Evolutionary conservation across 2,329 filamentous ascomycete genomes (phyloP), one percentile per base, ranked within the genome.

Genomic region (Fusarium coicis): DNA sequence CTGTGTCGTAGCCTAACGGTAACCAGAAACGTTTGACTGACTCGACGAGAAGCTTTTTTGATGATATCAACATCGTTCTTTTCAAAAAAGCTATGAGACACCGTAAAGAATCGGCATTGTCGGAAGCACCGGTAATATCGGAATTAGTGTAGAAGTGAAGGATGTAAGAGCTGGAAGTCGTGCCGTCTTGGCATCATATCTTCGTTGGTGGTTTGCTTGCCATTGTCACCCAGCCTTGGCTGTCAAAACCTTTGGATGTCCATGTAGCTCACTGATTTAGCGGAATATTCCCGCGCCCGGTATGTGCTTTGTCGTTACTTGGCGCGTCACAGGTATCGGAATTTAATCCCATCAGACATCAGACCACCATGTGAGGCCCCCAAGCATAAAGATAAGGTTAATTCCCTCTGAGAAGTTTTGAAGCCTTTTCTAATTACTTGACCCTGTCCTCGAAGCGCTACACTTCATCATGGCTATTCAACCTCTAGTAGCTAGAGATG

Each of bases 351-450:
- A 32, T 5, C 1, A 16, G 19, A 11, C 14, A 49, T 49, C 28
- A 49, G 28, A 32, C 28, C 46, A 49, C 14, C 28, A 32, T n/a
- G 4, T 32, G 21, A 49, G 4, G 15, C 5, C 30, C 28, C 10
- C 15, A 49, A 49, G 28, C 46, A 49, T 23, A 32, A 18, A 32
- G 1, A 32, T 18, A 32, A n/a, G 46, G 10, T 23, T 9, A 44
- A 44, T 18, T 1, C 4, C 42, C 16, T 9, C 4, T 19, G 7
- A 9, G 16, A 1, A 9, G 23, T 4, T 14, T 19, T 26, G 3
- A 23, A 1, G 0, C 1, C 12, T 44, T 23, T 1, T 26, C 6
- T 26, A 1, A 2, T 12, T 26, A 4, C 23, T 18, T 12, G 7
- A 1, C 7, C 10, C 26, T 44, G 7, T 12, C 10, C 16, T 9